A percentile compares a stretch with the other conserved stretches of the same genome.
These are phyloP conservation scores for Chloranthus sessilifolius DNA, from an alignment of 164 flowering plant species.

Conservation along the genomic window DNA sequence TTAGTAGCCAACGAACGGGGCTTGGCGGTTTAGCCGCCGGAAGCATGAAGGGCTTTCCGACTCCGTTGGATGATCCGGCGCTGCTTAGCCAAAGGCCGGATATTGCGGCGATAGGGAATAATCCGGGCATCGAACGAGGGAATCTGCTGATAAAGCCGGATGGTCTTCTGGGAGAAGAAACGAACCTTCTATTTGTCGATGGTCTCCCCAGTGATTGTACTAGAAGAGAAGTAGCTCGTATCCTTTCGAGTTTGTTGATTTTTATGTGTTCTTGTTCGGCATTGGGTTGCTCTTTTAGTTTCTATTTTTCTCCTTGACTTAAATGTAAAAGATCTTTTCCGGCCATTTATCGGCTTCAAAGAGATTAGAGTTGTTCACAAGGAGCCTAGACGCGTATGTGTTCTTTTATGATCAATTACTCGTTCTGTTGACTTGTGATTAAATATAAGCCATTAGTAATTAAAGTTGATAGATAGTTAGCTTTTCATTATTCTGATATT, in stretches of 20 bases:
- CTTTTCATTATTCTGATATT: neutral
- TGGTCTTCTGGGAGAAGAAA: conserved; percentile 28
- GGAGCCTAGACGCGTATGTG: conserved; percentile 68
- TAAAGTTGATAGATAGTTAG: too few relatives aligned
- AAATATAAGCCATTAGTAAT: too few relatives aligned
- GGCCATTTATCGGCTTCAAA: conserved; percentile 73
- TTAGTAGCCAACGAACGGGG: conserved; percentile 26
- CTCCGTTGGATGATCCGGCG: conserved; percentile 34
- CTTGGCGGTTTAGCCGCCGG: conserved; percentile 31
- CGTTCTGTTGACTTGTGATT: too few relatives aligned
- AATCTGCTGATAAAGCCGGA: conserved; percentile 26
- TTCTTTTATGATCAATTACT: conserved; percentile 1
- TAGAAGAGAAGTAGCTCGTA: conserved; percentile 80
- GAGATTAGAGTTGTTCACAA: conserved; percentile 72
- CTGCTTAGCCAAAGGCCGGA: conserved; percentile 34
- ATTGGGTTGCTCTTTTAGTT: neutral
- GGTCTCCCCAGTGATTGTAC: conserved; percentile 75
- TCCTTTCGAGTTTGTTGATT: conserved; percentile 34
- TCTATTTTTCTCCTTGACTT: conserved; percentile 37
- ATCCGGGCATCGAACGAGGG: conserved; percentile 30
- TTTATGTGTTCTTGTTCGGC: neutral
- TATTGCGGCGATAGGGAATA: conserved; percentile 20
- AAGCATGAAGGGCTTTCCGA: conserved; percentile 29
- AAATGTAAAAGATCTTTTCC: conserved; percentile 51
- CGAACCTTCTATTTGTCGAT: conserved; percentile 60